Conservation (phyloP, 768 basidiomycete species). For the Boletus patriciae region DNA sequence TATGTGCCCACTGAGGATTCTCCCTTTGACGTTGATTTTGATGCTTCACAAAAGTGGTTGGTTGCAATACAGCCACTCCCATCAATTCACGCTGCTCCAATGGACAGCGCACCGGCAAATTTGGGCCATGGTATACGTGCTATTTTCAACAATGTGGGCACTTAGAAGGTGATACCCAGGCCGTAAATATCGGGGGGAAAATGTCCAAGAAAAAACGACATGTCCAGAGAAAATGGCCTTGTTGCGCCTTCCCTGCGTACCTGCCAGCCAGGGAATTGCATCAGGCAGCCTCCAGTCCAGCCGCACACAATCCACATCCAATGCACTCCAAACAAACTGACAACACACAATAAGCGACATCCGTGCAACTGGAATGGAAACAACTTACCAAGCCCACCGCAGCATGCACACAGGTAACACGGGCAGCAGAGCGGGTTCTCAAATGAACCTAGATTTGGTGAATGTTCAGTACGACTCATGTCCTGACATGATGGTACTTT, state of each 20-base stretch:
- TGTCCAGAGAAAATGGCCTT: not conserved
- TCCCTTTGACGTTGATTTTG: not conserved
- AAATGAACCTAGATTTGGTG: constrained; percentile 44
- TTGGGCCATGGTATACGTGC: not conserved
- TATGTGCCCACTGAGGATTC: not conserved
- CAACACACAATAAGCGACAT: constrained; percentile 3
- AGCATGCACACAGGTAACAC: constrained; percentile 72
- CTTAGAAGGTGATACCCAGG: not conserved
- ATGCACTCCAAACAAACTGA: constrained; percentile 68
- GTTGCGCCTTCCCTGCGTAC: not conserved
- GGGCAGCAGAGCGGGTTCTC: constrained; percentile 67
- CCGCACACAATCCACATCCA: constrained; percentile 66
- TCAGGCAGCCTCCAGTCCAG: constrained; percentile 36
- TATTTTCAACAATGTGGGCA: not conserved
- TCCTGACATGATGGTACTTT: constrained; percentile 3
- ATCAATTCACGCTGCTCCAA: not conserved
- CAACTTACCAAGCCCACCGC: constrained; percentile 61
- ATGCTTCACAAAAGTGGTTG: not conserved
- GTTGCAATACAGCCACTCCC: not conserved
- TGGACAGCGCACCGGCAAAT: not conserved
- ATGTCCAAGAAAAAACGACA: not conserved
- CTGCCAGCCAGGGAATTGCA: not conserved
- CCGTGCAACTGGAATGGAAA: not conserved
- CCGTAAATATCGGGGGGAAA: not conserved
- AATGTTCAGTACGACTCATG: not conserved